phyloP scores from a whole-genome alignment of 2,329 filamentous ascomycete genomes.

The Aspergillus felis region DNA sequence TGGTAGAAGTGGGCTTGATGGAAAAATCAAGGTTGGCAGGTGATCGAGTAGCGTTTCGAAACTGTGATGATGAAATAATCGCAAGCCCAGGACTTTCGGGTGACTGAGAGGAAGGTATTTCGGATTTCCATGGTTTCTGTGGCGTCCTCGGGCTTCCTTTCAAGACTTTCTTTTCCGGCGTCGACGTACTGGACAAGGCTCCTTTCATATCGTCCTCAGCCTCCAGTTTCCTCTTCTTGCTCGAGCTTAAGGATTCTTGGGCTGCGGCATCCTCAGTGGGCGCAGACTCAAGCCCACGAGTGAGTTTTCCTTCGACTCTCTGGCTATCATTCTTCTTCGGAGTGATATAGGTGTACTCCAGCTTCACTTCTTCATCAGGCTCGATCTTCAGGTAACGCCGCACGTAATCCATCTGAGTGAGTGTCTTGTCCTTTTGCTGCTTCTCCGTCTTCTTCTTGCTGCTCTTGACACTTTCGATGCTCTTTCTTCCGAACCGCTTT shows the following conservation, averaged over 20 bases:
- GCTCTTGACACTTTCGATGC: constrained; percentile 14
- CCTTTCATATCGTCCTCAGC: constrained; percentile 6
- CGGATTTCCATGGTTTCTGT: constrained; percentile 25
- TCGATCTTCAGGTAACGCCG: constrained; percentile 32
- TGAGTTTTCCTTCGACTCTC: neutral
- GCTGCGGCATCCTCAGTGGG: neutral
- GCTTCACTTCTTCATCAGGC: constrained; percentile 31
- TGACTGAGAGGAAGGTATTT: constrained; percentile 42
- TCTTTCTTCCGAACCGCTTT: constrained; percentile 19
- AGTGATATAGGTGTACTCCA: constrained; percentile 29
- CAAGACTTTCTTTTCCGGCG: neutral
- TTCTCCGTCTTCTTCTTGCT: constrained; percentile 22
- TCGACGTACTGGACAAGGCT: neutral
- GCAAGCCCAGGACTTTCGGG: constrained; percentile 39
- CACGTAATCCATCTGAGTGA: constrained; percentile 43
- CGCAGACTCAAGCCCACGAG: neutral
- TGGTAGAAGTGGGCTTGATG: neutral
- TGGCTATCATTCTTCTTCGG: constrained; percentile 11
- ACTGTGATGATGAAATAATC: constrained; percentile 35
- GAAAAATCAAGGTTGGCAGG: constrained; percentile 18
- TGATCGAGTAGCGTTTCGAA: constrained; percentile 24
- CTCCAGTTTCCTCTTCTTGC: constrained; percentile 22
- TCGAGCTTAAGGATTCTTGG: constrained; percentile 5
- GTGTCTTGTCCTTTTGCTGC: constrained; percentile 30
- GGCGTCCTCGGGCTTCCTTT: constrained; percentile 27